Conservation (phyloP, 2,329 filamentous ascomycete species). For the Fusarium scirpi region DNA sequence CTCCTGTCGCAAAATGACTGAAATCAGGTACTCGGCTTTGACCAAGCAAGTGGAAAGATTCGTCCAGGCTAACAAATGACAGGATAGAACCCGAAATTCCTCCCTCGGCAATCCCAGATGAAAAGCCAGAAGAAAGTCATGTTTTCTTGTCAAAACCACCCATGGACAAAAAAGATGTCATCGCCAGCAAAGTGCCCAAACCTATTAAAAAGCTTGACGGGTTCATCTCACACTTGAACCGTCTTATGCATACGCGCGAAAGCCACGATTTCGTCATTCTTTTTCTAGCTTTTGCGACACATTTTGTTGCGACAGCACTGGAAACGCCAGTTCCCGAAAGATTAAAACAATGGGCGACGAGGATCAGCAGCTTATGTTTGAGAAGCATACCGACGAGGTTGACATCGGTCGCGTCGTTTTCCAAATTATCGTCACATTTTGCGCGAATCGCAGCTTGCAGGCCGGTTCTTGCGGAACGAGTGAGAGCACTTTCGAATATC, state of each 20-base stretch:
- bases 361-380: rapidly evolving
- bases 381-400: not conserved
- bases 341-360: rapidly evolving
- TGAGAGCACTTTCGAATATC: constrained; percentile 17
- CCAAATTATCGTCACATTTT: rapidly evolving
- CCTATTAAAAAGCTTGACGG: constrained; percentile 21
- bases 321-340: constrained; percentile 10
- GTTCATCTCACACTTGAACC: constrained; percentile 23
- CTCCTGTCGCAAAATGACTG: not conserved
- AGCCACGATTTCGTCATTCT: constrained; percentile 27
- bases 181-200: not conserved
- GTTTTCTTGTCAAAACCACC: not conserved
- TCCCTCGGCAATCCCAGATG: not conserved
- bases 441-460: not conserved
- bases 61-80: not conserved
- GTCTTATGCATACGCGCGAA: constrained; percentile 32
- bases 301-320: constrained; percentile 18
- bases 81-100: not conserved
- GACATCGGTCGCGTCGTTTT: rapidly evolving
- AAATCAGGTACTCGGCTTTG: not conserved
- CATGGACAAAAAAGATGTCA: rapidly evolving
- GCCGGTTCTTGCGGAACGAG: not conserved
- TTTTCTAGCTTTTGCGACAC: constrained; percentile 30
- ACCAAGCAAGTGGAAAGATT: not conserved
- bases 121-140: not conserved